Evolutionary conservation across 331 rosid genomes (phyloP).

Genomic region (Rosa hybrid): DNA sequence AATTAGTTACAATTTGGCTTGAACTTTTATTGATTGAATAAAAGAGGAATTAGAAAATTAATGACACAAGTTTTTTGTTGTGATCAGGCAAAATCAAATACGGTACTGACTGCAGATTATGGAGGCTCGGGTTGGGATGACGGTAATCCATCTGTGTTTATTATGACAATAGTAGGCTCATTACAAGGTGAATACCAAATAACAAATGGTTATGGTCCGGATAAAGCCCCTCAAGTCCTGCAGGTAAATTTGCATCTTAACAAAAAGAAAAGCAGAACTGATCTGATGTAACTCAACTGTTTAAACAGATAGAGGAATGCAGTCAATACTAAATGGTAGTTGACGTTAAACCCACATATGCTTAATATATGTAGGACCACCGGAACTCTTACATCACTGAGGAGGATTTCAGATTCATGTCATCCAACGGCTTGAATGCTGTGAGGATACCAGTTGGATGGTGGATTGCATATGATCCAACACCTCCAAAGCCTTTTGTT

Average conservation of each 20-base stretch:
- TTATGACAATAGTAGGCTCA: constrained; percentile 33
- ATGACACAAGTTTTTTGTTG: not conserved
- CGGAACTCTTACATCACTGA: constrained; percentile 57
- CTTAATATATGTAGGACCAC: constrained; percentile 44
- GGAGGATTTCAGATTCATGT: constrained; percentile 68
- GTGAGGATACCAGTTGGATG: constrained; percentile 77
- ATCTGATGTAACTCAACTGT: not conserved
- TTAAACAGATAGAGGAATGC: not conserved
- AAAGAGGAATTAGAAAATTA: not conserved
- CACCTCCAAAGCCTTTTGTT: constrained; percentile 66
- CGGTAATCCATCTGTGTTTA: constrained; percentile 58
- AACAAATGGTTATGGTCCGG: constrained; percentile 69
- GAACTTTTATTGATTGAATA: not conserved
- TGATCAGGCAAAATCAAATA: constrained; percentile 46
- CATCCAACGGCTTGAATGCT: constrained; percentile 54
- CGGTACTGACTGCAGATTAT: constrained; percentile 41
- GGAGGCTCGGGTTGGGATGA: constrained; percentile 55
- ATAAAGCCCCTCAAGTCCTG: constrained; percentile 55
- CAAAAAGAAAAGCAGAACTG: not conserved
- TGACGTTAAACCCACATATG: not conserved
- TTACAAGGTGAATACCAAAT: constrained; percentile 65
- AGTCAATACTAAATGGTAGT: not conserved
- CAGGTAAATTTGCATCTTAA: constrained; percentile 27
- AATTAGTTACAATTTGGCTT: not conserved
- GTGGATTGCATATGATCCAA: constrained; percentile 72